Evolutionary conservation across 306 rosid genomes (phyloP).

Genomic region (Castanea mollissima): DNA sequence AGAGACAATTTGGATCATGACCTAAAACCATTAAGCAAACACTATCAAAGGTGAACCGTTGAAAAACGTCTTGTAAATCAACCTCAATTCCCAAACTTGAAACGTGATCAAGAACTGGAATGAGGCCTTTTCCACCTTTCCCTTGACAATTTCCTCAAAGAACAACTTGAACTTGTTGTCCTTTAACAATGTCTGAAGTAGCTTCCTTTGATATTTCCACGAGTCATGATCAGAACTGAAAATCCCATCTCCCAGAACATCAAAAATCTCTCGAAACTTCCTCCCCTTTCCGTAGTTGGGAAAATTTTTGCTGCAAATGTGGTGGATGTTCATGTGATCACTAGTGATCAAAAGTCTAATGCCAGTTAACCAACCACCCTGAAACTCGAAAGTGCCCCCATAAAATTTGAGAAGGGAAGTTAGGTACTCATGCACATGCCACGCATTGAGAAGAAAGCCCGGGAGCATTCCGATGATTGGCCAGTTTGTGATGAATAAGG

Average conservation of each 20-base stretch:
- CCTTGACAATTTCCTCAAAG: neutral
- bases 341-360: constrained; percentile 3
- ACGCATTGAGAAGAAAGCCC: neutral
- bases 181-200: constrained; percentile 6
- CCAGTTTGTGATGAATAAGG: neutral
- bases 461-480: constrained; percentile 15
- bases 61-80: constrained; percentile 34
- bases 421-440: neutral
- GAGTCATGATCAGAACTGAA: constrained; percentile 17
- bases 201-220: constrained; percentile 27
- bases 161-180: neutral
- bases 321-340: constrained; percentile 29
- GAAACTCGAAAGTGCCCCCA: constrained; percentile 16
- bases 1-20: constrained; percentile 10
- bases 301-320: constrained; percentile 23
- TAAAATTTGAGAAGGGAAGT: neutral
- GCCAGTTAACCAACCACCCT: constrained; percentile 23
- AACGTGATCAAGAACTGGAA: constrained; percentile 22
- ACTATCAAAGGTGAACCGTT: constrained; percentile 27
- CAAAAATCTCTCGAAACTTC: constrained; percentile 27
- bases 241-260: constrained; percentile 38
- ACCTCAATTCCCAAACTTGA: neutral
- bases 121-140: constrained; percentile 9
- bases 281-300: constrained; percentile 27
- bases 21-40: constrained; percentile 27